A percentile compares a stretch with the other conserved stretches of the same genome.
These are phyloP conservation scores for Leptodontidium sp. DNA, from an alignment of 2,329 filamentous ascomycete species.

Conservation along the genomic window DNA sequence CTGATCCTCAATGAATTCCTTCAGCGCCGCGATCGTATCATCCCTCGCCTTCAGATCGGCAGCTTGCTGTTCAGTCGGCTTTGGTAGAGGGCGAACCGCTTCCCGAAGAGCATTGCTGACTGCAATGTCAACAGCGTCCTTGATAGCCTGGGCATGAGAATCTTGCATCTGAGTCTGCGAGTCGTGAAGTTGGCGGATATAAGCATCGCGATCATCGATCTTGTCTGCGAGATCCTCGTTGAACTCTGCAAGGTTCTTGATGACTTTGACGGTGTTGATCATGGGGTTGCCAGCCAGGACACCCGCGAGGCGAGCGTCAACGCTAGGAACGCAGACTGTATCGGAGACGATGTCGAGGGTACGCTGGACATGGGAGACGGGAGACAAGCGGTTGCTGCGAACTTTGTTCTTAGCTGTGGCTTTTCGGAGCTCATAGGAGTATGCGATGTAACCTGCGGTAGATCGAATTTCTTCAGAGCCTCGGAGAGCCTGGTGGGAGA, in stretches of 20 bases:
- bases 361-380: neutral
- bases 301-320: neutral
- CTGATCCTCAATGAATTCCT: neutral
- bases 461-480: neutral
- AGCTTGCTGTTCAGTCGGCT: neutral
- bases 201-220: constrained; percentile 8
- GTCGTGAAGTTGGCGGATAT: neutral
- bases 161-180: neutral
- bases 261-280: constrained; percentile 9
- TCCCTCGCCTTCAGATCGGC: neutral
- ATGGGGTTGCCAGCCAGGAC: constrained; percentile 11
- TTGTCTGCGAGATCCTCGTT: neutral
- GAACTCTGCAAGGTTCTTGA: neutral
- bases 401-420: neutral
- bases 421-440: neutral
- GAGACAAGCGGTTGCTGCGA: neutral
- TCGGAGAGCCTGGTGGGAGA: neutral
- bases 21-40: neutral
- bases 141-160: neutral
- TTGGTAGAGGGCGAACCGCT: neutral
- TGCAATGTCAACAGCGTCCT: neutral
- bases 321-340: neutral
- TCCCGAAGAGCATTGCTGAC: neutral
- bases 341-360: neutral
- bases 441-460: neutral